A percentile compares a stretch with the other conserved stretches of the same genome.
phyloP scores from a whole-genome alignment of 306 rosid genomes.

The Spatholobus suberectus region DNA sequence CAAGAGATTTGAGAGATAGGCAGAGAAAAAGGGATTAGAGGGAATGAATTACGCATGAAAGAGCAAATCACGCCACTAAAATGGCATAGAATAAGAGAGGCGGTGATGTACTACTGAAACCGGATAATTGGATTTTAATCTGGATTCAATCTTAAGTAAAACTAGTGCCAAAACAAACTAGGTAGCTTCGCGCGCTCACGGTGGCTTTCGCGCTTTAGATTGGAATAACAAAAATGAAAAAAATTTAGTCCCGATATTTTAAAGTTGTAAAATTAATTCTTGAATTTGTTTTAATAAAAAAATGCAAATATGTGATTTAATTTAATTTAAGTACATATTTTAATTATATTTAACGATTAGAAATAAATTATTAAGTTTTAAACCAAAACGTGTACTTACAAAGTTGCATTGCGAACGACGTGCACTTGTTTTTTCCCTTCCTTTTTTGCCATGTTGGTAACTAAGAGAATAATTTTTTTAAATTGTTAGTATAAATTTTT shows the following conservation, averaged over 20 bases:
- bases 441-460: background rate
- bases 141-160: background rate
- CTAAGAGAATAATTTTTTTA: background rate
- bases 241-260: background rate
- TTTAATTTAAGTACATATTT: background rate
- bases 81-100: background rate
- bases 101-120: background rate
- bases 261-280: background rate
- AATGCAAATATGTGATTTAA: background rate
- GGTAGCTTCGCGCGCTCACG: background rate
- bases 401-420: background rate
- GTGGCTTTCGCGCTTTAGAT: background rate
- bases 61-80: background rate
- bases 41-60: background rate
- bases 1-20: background rate
- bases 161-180: background rate
- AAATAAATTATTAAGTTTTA: background rate
- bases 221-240: background rate
- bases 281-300: background rate
- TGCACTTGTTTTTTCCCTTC: background rate
- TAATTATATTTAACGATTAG: no score
- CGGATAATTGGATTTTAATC: background rate
- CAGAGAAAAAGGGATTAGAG: background rate
- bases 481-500: no score
- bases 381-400: background rate